phyloP scores from a whole-genome alignment of 1,284 basidiomycete genomes.

The Boletus semigastroideus region DNA sequence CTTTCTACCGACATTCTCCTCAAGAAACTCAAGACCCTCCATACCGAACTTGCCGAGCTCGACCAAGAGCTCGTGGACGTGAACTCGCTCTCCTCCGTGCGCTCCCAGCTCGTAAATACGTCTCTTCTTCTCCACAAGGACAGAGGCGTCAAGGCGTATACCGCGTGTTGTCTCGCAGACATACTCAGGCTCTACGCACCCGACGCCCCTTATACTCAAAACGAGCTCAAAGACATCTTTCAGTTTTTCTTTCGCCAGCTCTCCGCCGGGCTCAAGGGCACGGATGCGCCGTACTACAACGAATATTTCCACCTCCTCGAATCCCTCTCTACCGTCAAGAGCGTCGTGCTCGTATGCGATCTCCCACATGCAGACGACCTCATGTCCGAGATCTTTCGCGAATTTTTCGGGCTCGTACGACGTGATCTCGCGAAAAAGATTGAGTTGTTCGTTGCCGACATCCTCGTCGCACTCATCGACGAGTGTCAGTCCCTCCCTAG shows the following conservation, averaged over 20 bases:
- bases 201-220: conserved; percentile 90
- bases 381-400: conserved; percentile 80
- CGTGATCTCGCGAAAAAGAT: conserved; percentile 88
- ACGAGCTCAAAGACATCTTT: conserved; percentile 91
- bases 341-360: conserved; percentile 91
- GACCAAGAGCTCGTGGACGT: conserved; percentile 89
- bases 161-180: conserved; percentile 94
- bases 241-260: conserved; percentile 92
- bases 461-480: conserved; percentile 87
- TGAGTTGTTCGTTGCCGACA: conserved; percentile 85
- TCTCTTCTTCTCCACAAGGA: conserved; percentile 92
- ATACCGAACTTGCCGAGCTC: conserved; percentile 77
- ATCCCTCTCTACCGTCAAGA: conserved; percentile 91
- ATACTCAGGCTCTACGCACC: conserved; percentile 93
- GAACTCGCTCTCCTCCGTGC: conserved; percentile 64
- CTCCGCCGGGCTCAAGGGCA: conserved; percentile 66
- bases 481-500: conserved; percentile 75
- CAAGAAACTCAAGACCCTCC: conserved; percentile 82
- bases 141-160: conserved; percentile 89
- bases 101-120: conserved; percentile 79
- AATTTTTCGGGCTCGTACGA: conserved; percentile 79
- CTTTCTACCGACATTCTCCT: conserved; percentile 74
- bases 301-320: conserved; percentile 94
- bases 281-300: conserved; percentile 75
- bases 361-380: conserved; percentile 85